phyloP scores from a whole-genome alignment of 768 basidiomycete species.

The Mycena capillaripes region DNA sequence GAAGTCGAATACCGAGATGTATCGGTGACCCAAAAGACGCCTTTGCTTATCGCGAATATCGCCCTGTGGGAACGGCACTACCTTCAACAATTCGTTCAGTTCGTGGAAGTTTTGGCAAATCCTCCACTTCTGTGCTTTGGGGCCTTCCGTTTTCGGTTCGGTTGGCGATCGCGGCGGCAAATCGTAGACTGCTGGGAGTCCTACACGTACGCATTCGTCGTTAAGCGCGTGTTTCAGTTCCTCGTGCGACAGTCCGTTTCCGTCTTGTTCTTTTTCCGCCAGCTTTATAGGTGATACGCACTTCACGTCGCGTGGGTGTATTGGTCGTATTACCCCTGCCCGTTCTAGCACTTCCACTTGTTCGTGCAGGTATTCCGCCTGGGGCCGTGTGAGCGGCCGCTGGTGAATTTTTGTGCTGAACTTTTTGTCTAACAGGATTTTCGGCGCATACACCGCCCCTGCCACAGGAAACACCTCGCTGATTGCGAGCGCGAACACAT shows the following conservation, averaged over 20 bases:
- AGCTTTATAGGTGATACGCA: conserved; percentile 51
- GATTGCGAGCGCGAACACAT: conserved; percentile 55
- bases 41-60: conserved; percentile 57
- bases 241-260: conserved; percentile 45
- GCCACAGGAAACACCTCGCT: conserved; percentile 51
- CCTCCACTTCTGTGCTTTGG: conserved; percentile 47
- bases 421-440: conserved; percentile 43
- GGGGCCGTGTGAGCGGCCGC: conserved; percentile 46
- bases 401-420: conserved; percentile 52
- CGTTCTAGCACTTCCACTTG: conserved; percentile 51
- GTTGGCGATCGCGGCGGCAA: conserved; percentile 39
- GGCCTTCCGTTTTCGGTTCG: not conserved
- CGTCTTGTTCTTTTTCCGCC: conserved; percentile 52
- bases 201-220: conserved; percentile 47
- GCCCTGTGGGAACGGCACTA: conserved; percentile 50
- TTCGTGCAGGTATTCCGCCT: conserved; percentile 45
- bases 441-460: conserved; percentile 49
- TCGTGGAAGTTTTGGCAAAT: conserved; percentile 55
- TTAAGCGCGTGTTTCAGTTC: conserved; percentile 53
- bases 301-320: conserved; percentile 49
- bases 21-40: conserved; percentile 50
- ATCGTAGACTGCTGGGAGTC: conserved; percentile 37
- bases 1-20: conserved; percentile 52
- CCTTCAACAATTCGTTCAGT: conserved; percentile 48
- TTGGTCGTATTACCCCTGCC: conserved; percentile 49